Evolutionary conservation across 805 yeast species (phyloP).

Genomic region (Nakazawaea peltata): DNA sequence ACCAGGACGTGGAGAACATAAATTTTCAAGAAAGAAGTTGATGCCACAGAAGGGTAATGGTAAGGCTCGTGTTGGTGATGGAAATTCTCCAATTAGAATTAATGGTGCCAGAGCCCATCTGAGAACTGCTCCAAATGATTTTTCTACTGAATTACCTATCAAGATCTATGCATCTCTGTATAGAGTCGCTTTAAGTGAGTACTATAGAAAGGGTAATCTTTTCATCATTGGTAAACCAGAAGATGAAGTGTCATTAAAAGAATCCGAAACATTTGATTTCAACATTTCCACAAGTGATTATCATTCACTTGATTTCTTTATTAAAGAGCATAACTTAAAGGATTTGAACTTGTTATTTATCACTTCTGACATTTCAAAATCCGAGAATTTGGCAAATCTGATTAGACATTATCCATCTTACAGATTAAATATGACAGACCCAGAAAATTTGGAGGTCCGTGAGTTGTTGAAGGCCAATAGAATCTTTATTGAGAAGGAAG

Average conservation of each 20-base stretch:
- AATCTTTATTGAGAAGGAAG: conserved; percentile 61
- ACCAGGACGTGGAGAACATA: conserved; percentile 79
- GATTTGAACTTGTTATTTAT: conserved; percentile 59
- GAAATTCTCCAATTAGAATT: conserved; percentile 84
- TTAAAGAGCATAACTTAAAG: conserved; percentile 38
- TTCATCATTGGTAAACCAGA: conserved; percentile 56
- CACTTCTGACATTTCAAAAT: conserved; percentile 34
- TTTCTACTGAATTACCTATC: conserved; percentile 67
- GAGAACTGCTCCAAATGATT: conserved; percentile 84
- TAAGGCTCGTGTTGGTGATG: conserved; percentile 93
- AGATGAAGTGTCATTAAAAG: conserved; percentile 11
- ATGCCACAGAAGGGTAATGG: conserved; percentile 92
- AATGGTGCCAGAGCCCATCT: conserved; percentile 89
- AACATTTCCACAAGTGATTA: conserved; percentile 21
- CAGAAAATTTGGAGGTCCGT: conserved; percentile 76
- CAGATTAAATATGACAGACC: conserved; percentile 57
- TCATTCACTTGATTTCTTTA: conserved; percentile 26
- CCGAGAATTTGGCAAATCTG: conserved; percentile 52
- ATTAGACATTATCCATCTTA: conserved; percentile 39
- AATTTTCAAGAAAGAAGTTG: conserved; percentile 76
- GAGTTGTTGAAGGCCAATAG: conserved; percentile 76
- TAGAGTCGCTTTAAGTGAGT: conserved; percentile 74
- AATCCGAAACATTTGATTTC: conserved; percentile 20
- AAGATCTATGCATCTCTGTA: conserved; percentile 72
- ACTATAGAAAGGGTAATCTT: conserved; percentile 68